Evolutionary conservation across 768 basidiomycete genomes (phyloP), one percentile per base, ranked within the genome.

Genomic region (Serendipita sp.): DNA sequence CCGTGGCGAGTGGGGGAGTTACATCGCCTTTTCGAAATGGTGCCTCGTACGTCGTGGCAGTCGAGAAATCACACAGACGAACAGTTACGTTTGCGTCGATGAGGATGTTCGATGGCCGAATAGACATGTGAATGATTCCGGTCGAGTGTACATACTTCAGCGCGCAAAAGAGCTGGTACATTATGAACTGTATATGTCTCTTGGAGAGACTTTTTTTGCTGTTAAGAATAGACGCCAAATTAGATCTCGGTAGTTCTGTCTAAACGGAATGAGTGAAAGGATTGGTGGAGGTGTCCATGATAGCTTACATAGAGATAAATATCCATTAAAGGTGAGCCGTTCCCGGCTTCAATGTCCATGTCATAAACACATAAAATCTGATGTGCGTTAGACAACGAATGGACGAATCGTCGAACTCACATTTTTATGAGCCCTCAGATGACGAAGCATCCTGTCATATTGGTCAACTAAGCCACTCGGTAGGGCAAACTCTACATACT

Each of bases 61-160:
- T 34, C 10, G 56, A 60, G 18, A 60, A 60, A 35, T 60, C 56
- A 32, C 56, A 60, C 8, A 60, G 8, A 32, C 56, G 56, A n/a
- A 60, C 28, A 60, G 16, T 34, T n/a, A 38, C n/a, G 56, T 60
- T 35, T 8, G 28, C 16, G 35, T 60, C 37, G 16, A 60, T 35
- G 16, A 60, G 56, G 56, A 60, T 60, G 56, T 38, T 60, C 11
- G 28, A 32, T 32, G 56, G 56, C 10, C 34, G 56, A 37, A 60
- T 60, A 60, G 28, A n/a, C 30, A 24, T 35, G 34, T 60, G 56
- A 60, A 60, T 60, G 56, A 60, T 60, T 38, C 56, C 56, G 35
- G 56, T 30, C 8, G 56, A 60, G 35, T 60, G 56, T 4, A 60
- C 32, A 35, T 34, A 37, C 16, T 37, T 28, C 8, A 60, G 28